phyloP scores from a whole-genome alignment of 2,329 filamentous ascomycete species.

The Aspergillus ochraceoroseus region DNA sequence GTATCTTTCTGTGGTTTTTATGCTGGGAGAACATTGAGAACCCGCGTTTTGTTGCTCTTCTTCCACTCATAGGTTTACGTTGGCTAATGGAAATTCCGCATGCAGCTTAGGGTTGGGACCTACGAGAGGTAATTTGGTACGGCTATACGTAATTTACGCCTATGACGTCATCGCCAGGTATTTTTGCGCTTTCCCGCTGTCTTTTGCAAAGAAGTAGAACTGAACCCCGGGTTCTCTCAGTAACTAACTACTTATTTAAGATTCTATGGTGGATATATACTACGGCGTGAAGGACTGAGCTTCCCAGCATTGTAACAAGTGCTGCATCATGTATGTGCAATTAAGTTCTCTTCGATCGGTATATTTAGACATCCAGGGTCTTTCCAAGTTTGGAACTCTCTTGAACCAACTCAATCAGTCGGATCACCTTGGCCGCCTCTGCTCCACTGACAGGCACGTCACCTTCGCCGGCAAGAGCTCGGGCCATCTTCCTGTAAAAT shows the following conservation, averaged over 20 bases:
- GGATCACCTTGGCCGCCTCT: constrained; percentile 52
- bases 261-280: no score
- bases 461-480: constrained; percentile 50
- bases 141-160: constrained; percentile 11
- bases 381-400: constrained; percentile 51
- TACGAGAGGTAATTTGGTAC: no score
- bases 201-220: background rate
- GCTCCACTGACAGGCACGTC: constrained; percentile 52
- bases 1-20: constrained; percentile 9
- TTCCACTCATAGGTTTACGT: constrained; percentile 35
- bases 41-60: background rate
- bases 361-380: constrained; percentile 41
- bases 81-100: constrained; percentile 35
- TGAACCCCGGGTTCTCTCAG: no score
- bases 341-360: no score
- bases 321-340: background rate
- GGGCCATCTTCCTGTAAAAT: constrained; percentile 58
- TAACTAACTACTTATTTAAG: no score
- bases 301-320: no score
- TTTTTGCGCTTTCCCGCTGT: constrained; percentile 2
- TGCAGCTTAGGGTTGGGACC: constrained; percentile 27
- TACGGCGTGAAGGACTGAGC: no score
- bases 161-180: constrained; percentile 14
- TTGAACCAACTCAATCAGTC: constrained; percentile 53
- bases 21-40: no score